A percentile compares a stretch with the other conserved stretches of the same genome.
Conservation (phyloP, 2,329 filamentous ascomycete genomes). For the Cordyceps militaris region DNA sequence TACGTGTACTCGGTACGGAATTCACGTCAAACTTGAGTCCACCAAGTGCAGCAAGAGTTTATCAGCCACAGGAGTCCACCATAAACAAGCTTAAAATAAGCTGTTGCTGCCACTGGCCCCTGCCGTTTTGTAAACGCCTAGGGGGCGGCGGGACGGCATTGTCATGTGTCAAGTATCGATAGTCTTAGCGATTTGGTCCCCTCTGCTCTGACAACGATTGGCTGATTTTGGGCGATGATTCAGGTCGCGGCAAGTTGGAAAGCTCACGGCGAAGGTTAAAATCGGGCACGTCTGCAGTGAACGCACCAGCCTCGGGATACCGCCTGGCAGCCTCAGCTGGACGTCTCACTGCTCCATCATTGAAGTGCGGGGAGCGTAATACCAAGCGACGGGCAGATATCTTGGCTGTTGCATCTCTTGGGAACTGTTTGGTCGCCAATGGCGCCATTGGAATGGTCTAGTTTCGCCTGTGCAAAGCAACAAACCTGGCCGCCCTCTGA, state of each 20-base stretch:
- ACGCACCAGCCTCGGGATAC: neutral
- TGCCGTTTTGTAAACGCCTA: neutral
- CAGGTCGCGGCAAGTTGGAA: too few species aligned
- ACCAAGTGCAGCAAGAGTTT: neutral
- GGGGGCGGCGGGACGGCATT: neutral
- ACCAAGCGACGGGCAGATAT: neutral
- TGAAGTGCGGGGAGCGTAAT: neutral
- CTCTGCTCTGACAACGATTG: too few species aligned
- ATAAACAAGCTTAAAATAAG: neutral
- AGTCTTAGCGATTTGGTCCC: too few species aligned
- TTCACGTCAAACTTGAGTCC: too few species aligned
- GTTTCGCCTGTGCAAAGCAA: neutral
- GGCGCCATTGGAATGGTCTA: neutral
- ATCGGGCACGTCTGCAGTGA: neutral
- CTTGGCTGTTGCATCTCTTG: constrained; percentile 1
- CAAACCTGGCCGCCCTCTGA: neutral
- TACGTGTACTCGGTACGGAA: neutral
- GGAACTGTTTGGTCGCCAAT: neutral
- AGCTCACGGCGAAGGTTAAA: neutral
- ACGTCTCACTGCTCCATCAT: neutral
- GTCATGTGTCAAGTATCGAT: neutral
- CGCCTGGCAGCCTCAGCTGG: neutral
- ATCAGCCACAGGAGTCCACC: neutral
- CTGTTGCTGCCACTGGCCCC: neutral
- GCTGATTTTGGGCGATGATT: too few species aligned